Evolutionary conservation across 2,329 filamentous ascomycete genomes (phyloP).

Genomic region (Phaeophleospora eucalypticola): DNA sequence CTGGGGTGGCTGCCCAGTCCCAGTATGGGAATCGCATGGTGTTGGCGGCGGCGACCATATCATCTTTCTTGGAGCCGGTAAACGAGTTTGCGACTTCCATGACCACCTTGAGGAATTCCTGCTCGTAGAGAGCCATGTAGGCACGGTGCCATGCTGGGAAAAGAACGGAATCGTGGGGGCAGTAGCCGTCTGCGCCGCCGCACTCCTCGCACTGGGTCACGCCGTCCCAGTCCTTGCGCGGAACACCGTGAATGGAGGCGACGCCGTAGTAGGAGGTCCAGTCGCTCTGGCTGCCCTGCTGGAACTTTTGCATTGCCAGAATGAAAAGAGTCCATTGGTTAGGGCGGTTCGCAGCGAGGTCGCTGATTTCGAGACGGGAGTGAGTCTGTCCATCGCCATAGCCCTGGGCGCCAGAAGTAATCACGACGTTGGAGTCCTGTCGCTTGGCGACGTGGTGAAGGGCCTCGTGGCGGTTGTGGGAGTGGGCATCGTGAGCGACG

Average conservation of each 20-base stretch:
- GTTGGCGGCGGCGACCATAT: constrained; percentile 25
- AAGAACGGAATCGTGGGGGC: constrained; percentile 33
- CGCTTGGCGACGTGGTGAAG: constrained; percentile 2
- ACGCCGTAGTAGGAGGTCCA: constrained; percentile 16
- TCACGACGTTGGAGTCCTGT: constrained; percentile 5
- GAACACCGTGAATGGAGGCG: constrained; percentile 28
- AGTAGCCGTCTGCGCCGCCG: constrained; percentile 31
- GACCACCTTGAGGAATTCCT: constrained; percentile 29
- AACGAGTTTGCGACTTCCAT: constrained; percentile 26
- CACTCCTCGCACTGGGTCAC: constrained; percentile 27
- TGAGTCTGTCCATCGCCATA: constrained; percentile 16
- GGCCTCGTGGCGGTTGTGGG: constrained; percentile 1
- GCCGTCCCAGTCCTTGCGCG: constrained; percentile 28
- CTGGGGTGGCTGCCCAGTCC: constrained; percentile 27
- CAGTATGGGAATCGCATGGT: constrained; percentile 28
- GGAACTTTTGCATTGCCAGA: constrained; percentile 16
- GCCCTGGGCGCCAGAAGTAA: constrained; percentile 19
- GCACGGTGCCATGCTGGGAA: constrained; percentile 34
- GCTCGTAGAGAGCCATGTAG: constrained; percentile 34
- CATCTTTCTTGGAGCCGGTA: constrained; percentile 16
- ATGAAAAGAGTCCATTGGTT: constrained; percentile 21
- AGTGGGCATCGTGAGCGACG: constrained; percentile 2
- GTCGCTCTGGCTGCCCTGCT: constrained; percentile 9
- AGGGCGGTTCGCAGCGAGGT: constrained; percentile 13
- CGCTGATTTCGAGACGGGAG: constrained; percentile 18